Conservation (phyloP, 139 green algal species). For the Chlorella sp. region DNA sequence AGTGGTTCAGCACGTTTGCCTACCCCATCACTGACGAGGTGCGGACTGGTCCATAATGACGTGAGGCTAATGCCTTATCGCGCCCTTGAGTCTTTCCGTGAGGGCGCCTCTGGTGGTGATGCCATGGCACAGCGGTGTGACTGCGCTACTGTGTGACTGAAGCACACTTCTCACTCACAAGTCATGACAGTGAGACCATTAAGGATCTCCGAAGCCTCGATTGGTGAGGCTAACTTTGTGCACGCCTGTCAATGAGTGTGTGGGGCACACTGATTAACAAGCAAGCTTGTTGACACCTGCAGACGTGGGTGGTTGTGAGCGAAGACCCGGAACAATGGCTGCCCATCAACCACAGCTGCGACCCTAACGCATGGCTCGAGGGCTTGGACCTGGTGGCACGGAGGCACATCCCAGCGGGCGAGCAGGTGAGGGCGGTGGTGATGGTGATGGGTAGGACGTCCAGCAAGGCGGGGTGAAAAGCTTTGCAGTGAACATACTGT, state of each 20-base stretch:
- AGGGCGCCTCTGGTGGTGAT: neutral
- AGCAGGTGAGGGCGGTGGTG: constrained; percentile 5
- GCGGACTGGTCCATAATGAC: neutral
- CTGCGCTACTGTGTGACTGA: neutral
- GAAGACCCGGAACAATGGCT: constrained; percentile 17
- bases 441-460: too few relatives aligned
- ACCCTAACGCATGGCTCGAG: constrained; percentile 19
- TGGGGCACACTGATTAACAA: neutral
- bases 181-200: neutral
- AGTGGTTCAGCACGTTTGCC: constrained; percentile 18
- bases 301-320: constrained; percentile 13
- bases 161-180: neutral
- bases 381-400: constrained; percentile 25
- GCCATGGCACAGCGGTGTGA: neutral
- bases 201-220: neutral
- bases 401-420: constrained; percentile 7
- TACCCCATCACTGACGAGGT: constrained; percentile 22
- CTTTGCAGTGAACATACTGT: too few relatives aligned
- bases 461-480: too few relatives aligned
- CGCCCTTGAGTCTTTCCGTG: neutral
- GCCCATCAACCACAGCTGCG: constrained; percentile 24
- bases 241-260: too few relatives aligned
- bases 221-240: too few relatives aligned
- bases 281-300: neutral
- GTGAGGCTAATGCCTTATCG: neutral